These are phyloP conservation scores for Magnaporthiopsis rhizophila DNA, from an alignment of 2,329 filamentous ascomycete species.

Conservation along the genomic window DNA sequence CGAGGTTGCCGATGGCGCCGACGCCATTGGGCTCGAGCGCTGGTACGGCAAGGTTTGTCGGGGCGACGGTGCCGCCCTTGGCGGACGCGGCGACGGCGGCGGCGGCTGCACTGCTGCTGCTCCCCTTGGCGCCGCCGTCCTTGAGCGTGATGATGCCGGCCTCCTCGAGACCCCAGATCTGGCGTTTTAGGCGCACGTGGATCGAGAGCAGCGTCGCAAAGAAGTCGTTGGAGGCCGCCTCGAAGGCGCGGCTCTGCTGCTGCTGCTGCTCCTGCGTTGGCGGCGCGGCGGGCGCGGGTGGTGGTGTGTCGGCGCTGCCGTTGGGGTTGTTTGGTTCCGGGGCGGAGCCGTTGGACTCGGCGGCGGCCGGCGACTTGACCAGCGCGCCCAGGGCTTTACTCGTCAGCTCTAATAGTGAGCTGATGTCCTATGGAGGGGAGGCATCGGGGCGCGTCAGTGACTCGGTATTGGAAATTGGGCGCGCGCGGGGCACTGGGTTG, in stretches of 20 bases:
- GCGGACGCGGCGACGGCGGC: constrained; percentile 3
- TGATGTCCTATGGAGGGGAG: constrained; percentile 36
- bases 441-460: constrained; percentile 23
- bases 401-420: constrained; percentile 36
- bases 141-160: constrained; percentile 59
- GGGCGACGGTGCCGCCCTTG: constrained; percentile 10
- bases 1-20: constrained; percentile 54
- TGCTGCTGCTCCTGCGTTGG: constrained; percentile 35
- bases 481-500: not conserved
- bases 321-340: constrained; percentile 15
- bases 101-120: constrained; percentile 17
- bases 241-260: constrained; percentile 48
- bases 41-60: constrained; percentile 8
- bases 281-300: constrained; percentile 12
- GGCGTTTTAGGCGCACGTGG: constrained; percentile 64
- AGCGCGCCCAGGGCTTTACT: constrained; percentile 57
- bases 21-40: constrained; percentile 45
- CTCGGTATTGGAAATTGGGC: not conserved
- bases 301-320: constrained; percentile 7
- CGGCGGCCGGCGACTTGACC: constrained; percentile 31
- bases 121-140: constrained; percentile 22
- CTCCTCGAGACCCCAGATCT: constrained; percentile 75
- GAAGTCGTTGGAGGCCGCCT: constrained; percentile 56
- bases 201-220: constrained; percentile 66
- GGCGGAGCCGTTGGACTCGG: constrained; percentile 9